Conservation (phyloP, 345 rosid genomes). For the Brassica carinata region DNA sequence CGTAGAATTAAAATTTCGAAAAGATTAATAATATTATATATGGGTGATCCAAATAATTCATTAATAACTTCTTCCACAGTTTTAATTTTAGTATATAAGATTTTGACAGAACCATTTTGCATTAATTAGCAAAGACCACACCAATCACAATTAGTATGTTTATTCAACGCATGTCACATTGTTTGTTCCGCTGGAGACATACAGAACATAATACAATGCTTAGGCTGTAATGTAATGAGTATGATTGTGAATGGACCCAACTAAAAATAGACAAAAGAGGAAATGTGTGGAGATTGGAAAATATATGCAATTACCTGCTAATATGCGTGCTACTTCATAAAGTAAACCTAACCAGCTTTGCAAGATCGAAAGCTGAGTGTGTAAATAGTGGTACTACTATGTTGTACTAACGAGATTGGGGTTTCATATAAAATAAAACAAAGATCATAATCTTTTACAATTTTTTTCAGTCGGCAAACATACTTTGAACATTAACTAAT, state of each 20-base stretch:
- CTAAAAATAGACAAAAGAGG: slow-evolving; percentile 27
- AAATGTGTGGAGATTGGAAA: slow-evolving; percentile 1
- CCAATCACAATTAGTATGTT: slow-evolving; percentile 7
- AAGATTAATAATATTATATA: neutral
- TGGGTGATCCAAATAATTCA: neutral
- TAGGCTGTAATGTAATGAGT: slow-evolving; percentile 6
- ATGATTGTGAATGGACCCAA: slow-evolving; percentile 24
- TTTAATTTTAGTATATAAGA: neutral
- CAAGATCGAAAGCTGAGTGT: neutral
- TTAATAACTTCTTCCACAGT: neutral
- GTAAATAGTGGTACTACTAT: neutral
- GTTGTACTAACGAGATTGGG: too few relatives aligned
- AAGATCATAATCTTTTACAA: neutral
- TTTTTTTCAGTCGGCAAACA: slow-evolving; percentile 8
- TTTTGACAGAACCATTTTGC: slow-evolving; percentile 17
- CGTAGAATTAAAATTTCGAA: neutral
- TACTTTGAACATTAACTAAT: neutral
- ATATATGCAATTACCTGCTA: slow-evolving; percentile 25
- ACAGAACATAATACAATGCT: slow-evolving; percentile 28
- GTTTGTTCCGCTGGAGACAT: slow-evolving; percentile 25
- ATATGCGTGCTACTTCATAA: slow-evolving; percentile 18
- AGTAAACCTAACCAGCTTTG: neutral
- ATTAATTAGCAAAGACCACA: slow-evolving; percentile 27
- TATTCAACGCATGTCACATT: slow-evolving; percentile 30
- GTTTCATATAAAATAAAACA: neutral